phyloP scores from a whole-genome alignment of 345 rosid genomes.

The Gossypium australe region DNA sequence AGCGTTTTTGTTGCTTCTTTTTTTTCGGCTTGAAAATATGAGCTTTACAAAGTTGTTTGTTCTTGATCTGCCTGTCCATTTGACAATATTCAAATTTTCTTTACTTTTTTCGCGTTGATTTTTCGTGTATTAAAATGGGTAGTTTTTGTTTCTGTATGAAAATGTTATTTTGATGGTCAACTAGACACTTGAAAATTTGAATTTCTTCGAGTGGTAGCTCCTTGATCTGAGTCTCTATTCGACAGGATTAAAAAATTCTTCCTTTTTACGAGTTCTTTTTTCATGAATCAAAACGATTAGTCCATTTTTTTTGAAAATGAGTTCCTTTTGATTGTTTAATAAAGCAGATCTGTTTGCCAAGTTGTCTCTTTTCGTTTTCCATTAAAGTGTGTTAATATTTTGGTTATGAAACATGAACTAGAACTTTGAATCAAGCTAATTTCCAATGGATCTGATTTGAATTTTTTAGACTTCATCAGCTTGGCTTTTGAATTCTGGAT shows the following conservation, averaged over 20 bases:
- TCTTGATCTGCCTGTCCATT: slow-evolving; percentile 7
- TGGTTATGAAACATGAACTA: background rate
- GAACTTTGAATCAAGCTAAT: background rate
- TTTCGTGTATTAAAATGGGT: background rate
- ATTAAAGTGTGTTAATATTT: background rate
- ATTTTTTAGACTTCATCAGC: background rate
- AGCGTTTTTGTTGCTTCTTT: background rate
- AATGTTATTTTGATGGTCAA: background rate
- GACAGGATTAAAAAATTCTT: background rate
- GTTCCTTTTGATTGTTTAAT: background rate
- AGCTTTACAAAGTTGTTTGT: background rate
- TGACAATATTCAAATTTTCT: background rate
- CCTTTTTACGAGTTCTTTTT: background rate
- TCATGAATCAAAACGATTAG: background rate
- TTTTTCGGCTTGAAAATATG: background rate
- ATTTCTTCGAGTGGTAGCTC: background rate
- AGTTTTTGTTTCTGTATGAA: background rate
- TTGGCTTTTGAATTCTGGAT: background rate
- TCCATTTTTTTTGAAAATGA: background rate
- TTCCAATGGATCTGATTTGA: background rate
- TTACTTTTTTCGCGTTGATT: background rate
- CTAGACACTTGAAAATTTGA: background rate
- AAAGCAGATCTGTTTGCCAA: background rate
- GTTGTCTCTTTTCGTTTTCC: slow-evolving; percentile 1
- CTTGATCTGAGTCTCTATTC: slow-evolving; percentile 6